phyloP scores from a whole-genome alignment of 179 eudicot species.

The Sideroxylon spinosum region DNA sequence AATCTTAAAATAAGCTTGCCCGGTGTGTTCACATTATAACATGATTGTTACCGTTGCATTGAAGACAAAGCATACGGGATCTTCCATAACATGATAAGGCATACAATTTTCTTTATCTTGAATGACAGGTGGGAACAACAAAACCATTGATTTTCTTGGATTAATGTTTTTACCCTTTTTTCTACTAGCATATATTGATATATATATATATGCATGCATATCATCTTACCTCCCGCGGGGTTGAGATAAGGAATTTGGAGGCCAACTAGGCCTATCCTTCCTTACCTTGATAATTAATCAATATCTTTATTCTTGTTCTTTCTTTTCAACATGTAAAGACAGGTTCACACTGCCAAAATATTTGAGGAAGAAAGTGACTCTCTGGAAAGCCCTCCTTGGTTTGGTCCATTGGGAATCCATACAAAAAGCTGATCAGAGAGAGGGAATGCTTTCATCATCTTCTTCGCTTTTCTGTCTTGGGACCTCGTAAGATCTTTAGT shows the following conservation, averaged over 20 bases:
- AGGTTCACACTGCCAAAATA: slow-evolving; percentile 3
- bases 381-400: not conserved
- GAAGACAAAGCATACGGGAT: too few relatives aligned
- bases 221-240: not conserved
- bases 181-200: not conserved
- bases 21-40: too few relatives aligned
- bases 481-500: not conserved
- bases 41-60: too few relatives aligned
- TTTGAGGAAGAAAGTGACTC: slow-evolving; percentile 3
- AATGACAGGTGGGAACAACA: not conserved
- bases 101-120: not conserved
- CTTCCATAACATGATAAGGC: too few relatives aligned
- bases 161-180: not conserved
- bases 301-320: slow-evolving; percentile 6
- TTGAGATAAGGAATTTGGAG: slow-evolving; percentile 11
- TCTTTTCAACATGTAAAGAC: slow-evolving; percentile 16
- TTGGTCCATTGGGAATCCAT: slow-evolving; percentile 17
- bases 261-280: not conserved
- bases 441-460: not conserved
- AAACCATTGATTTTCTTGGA: not conserved
- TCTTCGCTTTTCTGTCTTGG: not conserved
- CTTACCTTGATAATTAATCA: not conserved
- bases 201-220: not conserved
- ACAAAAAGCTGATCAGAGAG: not conserved
- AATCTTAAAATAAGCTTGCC: too few relatives aligned